Conservation (phyloP, 164 flowering plant species). For the Berberis vulgaris region DNA sequence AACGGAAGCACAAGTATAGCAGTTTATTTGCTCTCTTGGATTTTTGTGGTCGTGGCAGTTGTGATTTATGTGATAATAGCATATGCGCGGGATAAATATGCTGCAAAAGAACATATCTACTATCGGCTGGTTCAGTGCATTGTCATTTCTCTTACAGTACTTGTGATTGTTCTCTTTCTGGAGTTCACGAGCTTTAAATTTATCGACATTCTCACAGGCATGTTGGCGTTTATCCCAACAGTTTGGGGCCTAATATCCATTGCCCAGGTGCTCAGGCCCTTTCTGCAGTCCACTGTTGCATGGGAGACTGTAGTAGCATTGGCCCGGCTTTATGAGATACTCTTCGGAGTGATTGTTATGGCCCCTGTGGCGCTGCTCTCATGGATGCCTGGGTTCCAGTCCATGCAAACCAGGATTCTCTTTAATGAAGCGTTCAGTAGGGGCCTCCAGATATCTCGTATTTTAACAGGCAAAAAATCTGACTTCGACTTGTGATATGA, state of each 20-base stretch:
- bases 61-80: slow-evolving; percentile 44
- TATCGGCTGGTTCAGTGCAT: slow-evolving; percentile 66
- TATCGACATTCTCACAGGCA: slow-evolving; percentile 52
- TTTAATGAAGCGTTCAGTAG: slow-evolving; percentile 94
- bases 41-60: slow-evolving; percentile 48
- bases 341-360: slow-evolving; percentile 71
- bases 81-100: slow-evolving; percentile 65
- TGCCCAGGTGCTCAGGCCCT: slow-evolving; percentile 75
- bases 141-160: slow-evolving; percentile 36
- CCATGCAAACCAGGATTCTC: slow-evolving; percentile 90
- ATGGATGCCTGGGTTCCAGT: slow-evolving; percentile 91
- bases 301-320: slow-evolving; percentile 83
- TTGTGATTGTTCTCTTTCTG: slow-evolving; percentile 47
- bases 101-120: slow-evolving; percentile 66
- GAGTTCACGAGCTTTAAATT: slow-evolving; percentile 43
- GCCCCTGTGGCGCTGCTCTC: slow-evolving; percentile 86
- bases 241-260: slow-evolving; percentile 89
- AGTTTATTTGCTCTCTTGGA: slow-evolving; percentile 85
- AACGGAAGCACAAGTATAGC: slow-evolving; percentile 42
- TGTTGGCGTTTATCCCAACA: slow-evolving; percentile 82
- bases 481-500: slow-evolving; percentile 16
- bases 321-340: slow-evolving; percentile 77
- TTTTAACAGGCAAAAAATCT: slow-evolving; percentile 64
- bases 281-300: slow-evolving; percentile 54
- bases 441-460: slow-evolving; percentile 83